These are phyloP conservation scores for Fonsecaea pugnacius DNA, from an alignment of 2,329 filamentous ascomycete species.

Conservation along the genomic window DNA sequence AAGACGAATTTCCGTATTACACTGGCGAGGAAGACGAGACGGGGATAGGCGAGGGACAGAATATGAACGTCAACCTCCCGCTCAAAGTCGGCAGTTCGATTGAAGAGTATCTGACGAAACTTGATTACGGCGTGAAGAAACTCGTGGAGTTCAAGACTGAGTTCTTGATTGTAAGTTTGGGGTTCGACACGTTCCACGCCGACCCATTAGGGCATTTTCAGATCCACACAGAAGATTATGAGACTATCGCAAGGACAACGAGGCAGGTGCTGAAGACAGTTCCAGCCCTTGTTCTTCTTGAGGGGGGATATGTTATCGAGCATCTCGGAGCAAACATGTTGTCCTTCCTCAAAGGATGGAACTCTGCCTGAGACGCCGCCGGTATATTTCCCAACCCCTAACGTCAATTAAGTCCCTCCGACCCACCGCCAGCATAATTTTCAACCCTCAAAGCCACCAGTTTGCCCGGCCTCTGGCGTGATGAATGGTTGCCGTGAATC, in stretches of 20 bases:
- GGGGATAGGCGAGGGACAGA: conserved; percentile 24
- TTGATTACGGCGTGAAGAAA: conserved; percentile 27
- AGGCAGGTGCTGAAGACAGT: conserved; percentile 27
- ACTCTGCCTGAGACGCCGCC: conserved; percentile 16
- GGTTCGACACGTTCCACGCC: conserved; percentile 37
- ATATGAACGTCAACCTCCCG: conserved; percentile 36
- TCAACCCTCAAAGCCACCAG: not conserved
- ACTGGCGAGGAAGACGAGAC: conserved; percentile 33
- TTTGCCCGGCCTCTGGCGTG: not conserved
- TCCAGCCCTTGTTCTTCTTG: conserved; percentile 35
- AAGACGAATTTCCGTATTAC: conserved; percentile 44
- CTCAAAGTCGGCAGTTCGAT: conserved; percentile 32
- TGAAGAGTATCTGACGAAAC: conserved; percentile 32
- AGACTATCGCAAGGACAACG: conserved; percentile 29
- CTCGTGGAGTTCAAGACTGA: conserved; percentile 28
- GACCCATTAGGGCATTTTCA: conserved; percentile 37
- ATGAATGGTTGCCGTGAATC: not conserved
- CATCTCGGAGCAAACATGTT: conserved; percentile 36
- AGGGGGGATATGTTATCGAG: conserved; percentile 38
- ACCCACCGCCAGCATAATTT: too few relatives aligned
- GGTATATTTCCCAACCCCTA: not conserved
- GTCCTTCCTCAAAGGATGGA: conserved; percentile 36
- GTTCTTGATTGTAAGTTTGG: conserved; percentile 36
- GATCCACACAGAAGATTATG: conserved; percentile 36
- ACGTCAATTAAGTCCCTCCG: not conserved